Conservation (phyloP, 208 protist genomes). For the Trypanosoma platydactyli region DNA sequence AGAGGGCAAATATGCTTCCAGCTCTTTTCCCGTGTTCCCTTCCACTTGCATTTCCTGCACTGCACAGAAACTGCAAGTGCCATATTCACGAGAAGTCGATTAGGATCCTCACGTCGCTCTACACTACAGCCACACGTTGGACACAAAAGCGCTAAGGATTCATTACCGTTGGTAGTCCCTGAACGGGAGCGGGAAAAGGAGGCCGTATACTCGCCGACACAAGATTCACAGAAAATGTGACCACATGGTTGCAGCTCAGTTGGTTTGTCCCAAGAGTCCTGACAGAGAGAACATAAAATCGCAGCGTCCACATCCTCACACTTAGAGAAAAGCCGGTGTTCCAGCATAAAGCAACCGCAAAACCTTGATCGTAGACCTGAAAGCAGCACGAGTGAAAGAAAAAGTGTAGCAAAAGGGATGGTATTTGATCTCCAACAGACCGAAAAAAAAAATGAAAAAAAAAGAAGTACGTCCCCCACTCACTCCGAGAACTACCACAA, state of each 20-base stretch:
- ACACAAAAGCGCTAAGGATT: conserved; percentile 10
- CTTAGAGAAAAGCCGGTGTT: conserved; percentile 1
- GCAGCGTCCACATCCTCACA: conserved; percentile 36
- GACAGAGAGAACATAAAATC: conserved; percentile 38
- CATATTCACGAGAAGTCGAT: conserved; percentile 33
- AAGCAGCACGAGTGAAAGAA: conserved; percentile 2
- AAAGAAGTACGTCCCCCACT: background rate
- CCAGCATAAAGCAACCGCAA: background rate
- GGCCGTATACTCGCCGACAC: conserved; percentile 8
- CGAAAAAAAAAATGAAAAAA: conserved; percentile 17
- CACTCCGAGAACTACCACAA: conserved; percentile 1
- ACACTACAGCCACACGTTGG: conserved; percentile 23
- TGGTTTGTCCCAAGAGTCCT: conserved; percentile 30
- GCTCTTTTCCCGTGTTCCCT: conserved; percentile 16
- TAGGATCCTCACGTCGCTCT: conserved; percentile 5
- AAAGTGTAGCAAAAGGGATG: conserved; percentile 2
- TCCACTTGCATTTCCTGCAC: conserved; percentile 18
- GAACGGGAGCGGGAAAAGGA: background rate
- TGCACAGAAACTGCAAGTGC: conserved; percentile 8
- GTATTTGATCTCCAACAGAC: no score
- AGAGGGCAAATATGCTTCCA: conserved; percentile 3
- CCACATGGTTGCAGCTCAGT: conserved; percentile 33
- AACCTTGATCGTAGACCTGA: background rate
- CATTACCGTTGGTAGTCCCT: background rate
- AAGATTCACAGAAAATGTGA: conserved; percentile 40